These are phyloP conservation scores for Neurospora sp. DNA, from an alignment of 495 filamentous ascomycete genomes.

Conservation along the genomic window DNA sequence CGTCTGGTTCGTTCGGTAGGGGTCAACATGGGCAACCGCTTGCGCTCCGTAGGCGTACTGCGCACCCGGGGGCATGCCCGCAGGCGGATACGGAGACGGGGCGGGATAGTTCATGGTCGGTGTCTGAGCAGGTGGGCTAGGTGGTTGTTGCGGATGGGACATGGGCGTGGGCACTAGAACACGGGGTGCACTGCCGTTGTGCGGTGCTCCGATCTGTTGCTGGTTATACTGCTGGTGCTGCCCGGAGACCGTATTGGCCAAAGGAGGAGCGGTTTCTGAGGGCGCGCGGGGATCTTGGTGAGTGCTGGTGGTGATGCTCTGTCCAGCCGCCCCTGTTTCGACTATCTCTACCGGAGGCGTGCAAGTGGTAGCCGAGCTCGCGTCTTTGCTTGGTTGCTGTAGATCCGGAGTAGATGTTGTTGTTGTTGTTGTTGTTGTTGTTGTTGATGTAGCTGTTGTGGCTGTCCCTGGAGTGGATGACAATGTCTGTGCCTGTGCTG, in stretches of 20 bases:
- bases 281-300: neutral
- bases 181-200: constrained; percentile 12
- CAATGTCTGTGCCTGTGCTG: constrained; percentile 3
- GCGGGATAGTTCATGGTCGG: constrained; percentile 42
- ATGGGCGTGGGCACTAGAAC: constrained; percentile 22
- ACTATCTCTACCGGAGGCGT: constrained; percentile 7
- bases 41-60: constrained; percentile 44
- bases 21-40: constrained; percentile 13
- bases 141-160: constrained; percentile 38
- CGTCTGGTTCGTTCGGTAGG: constrained; percentile 32
- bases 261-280: neutral
- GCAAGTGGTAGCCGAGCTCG: neutral
- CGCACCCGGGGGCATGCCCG: constrained; percentile 40
- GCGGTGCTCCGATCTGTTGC: neutral
- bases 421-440: neutral
- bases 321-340: constrained; percentile 5
- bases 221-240: neutral
- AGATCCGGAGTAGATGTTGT: neutral
- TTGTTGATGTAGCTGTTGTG: constrained; percentile 5
- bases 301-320: neutral
- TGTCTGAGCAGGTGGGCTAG: constrained; percentile 27
- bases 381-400: neutral
- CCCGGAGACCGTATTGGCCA: neutral
- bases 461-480: constrained; percentile 3
- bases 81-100: constrained; percentile 42